Percentiles rank a stretch among this genome's conserved stretches.
These are phyloP conservation scores for Aspergillus diversus DNA, from an alignment of 495 filamentous ascomycete species.

Conservation along the genomic window DNA sequence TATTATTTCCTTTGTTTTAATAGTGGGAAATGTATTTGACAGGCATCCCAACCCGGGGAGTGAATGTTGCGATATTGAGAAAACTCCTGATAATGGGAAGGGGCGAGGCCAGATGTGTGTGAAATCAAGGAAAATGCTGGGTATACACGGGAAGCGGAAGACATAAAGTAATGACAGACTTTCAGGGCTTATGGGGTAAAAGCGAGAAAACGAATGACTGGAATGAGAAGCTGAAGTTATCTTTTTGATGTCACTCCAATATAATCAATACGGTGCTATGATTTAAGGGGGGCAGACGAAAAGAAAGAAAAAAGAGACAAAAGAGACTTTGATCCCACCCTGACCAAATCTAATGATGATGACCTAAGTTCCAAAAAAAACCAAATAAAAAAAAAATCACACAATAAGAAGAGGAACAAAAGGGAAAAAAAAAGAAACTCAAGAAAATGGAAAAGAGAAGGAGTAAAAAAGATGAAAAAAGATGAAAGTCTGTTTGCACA, in stretches of 20 bases:
- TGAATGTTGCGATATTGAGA: background rate
- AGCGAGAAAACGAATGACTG: conserved; percentile 22
- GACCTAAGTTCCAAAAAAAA: background rate
- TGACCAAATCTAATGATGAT: conserved; percentile 23
- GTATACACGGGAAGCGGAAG: conserved; percentile 25
- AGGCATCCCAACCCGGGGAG: background rate
- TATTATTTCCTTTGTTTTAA: background rate
- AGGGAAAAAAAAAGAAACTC: conserved; percentile 22
- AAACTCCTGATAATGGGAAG: conserved; percentile 4
- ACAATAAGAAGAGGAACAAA: conserved; percentile 20
- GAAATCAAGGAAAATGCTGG: conserved; percentile 15
- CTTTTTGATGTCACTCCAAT: conserved; percentile 5
- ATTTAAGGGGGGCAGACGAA: conserved; percentile 8
- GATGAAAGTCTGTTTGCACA: conserved; percentile 41
- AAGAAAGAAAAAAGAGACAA: conserved; percentile 14
- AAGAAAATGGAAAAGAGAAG: conserved; percentile 17
- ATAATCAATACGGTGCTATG: conserved; percentile 11
- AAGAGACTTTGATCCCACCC: conserved; percentile 12
- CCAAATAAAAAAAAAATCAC: conserved; percentile 24
- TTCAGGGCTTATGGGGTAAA: conserved; percentile 1
- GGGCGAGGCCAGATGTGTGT: conserved; percentile 1
- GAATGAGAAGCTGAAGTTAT: conserved; percentile 20
- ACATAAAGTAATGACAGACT: conserved; percentile 1
- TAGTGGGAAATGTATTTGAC: background rate
- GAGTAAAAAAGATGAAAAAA: conserved; percentile 24